These are phyloP conservation scores for Penicillium sp. DNA, from an alignment of 2,329 filamentous ascomycete genomes.

Conservation along the genomic window DNA sequence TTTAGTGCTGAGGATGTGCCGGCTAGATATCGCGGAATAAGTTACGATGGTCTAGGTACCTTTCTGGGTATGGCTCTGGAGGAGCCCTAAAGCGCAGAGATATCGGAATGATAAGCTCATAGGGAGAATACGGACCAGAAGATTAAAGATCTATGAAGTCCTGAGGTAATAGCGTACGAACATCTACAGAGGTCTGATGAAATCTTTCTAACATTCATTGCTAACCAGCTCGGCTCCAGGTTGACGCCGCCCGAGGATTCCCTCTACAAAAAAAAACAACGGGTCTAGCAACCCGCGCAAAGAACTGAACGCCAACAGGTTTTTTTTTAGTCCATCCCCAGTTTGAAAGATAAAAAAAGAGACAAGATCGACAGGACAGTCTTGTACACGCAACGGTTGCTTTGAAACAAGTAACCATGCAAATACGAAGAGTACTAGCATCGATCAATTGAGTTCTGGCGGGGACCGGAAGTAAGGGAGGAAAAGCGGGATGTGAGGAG, in stretches of 20 bases:
- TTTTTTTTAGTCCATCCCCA: constrained; percentile 14
- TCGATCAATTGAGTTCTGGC: constrained; percentile 10
- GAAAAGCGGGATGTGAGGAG: constrained; percentile 4
- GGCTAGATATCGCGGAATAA: too few species aligned
- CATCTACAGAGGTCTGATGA: neutral
- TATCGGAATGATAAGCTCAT: neutral
- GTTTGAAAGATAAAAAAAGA: constrained; percentile 3
- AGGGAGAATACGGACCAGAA: neutral
- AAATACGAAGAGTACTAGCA: neutral
- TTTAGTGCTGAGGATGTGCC: too few species aligned
- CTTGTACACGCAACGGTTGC: constrained; percentile 16
- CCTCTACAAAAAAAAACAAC: constrained; percentile 12
- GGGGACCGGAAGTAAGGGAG: constrained; percentile 22
- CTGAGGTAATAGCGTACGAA: neutral
- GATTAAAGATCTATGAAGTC: neutral
- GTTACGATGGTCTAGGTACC: too few species aligned
- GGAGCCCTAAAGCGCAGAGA: neutral
- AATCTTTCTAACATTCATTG: constrained; percentile 14
- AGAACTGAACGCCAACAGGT: constrained; percentile 15
- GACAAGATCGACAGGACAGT: neutral
- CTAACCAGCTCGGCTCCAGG: constrained; percentile 17
- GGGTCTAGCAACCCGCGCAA: constrained; percentile 16
- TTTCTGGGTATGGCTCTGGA: too few species aligned
- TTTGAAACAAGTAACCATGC: constrained; percentile 3
- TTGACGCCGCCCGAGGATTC: constrained; percentile 22